Percentiles rank a stretch among this genome's conserved stretches.
These are phyloP conservation scores for Blastomyces emzantsi DNA, from an alignment of 2,329 filamentous ascomycete genomes.

Conservation along the genomic window DNA sequence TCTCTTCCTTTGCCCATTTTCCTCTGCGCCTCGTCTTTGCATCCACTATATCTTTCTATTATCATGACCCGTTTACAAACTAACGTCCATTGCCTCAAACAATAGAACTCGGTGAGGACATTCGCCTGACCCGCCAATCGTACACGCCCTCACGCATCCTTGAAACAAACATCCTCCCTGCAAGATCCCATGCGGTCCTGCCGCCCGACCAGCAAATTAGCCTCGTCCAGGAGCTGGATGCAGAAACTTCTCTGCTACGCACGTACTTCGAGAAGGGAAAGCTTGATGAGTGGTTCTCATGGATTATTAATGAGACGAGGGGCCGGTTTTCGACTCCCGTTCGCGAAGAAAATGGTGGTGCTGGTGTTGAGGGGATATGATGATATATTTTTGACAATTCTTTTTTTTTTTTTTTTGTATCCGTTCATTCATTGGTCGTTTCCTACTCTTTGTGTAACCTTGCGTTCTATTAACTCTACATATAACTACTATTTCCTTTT, in stretches of 20 bases:
- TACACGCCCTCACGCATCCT: slow-evolving; percentile 1
- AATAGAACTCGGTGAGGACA: slow-evolving; percentile 17
- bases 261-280: slow-evolving; percentile 58
- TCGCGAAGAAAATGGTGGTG: not conserved
- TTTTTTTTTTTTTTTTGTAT: not conserved
- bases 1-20: not conserved
- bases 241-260: slow-evolving; percentile 59
- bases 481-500: not conserved
- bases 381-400: not conserved
- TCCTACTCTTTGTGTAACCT: not conserved
- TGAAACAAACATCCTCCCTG: slow-evolving; percentile 18
- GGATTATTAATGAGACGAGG: slow-evolving; percentile 24
- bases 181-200: slow-evolving; percentile 24
- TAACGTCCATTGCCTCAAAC: slow-evolving; percentile 9
- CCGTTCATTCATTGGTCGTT: not conserved
- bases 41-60: not conserved
- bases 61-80: not conserved
- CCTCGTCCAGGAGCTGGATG: slow-evolving; percentile 61
- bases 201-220: slow-evolving; percentile 51
- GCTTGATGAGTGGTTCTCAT: slow-evolving; percentile 59
- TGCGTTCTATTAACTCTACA: not conserved
- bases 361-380: not conserved
- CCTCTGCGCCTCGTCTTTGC: not conserved
- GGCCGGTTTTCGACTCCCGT: not conserved
- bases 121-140: slow-evolving; percentile 3